Conservation (phyloP, 73 alveolate species). For the Paramecium primaurelia region DNA sequence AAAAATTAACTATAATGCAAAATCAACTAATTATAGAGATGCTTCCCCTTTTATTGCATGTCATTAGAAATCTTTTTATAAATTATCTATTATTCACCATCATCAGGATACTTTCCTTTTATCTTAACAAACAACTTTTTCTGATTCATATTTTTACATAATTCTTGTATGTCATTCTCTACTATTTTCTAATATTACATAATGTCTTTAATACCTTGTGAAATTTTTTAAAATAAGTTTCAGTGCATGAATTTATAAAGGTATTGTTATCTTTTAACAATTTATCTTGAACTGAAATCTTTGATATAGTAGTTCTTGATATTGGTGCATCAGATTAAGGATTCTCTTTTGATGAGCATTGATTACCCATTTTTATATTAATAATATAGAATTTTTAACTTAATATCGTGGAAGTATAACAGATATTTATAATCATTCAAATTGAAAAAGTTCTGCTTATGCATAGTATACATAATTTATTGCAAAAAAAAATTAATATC, state of each 20-base stretch:
- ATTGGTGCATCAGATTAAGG: neutral
- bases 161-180: neutral
- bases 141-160: neutral
- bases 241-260: neutral
- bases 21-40: neutral
- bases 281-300: neutral
- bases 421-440: neutral
- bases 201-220: neutral
- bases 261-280: neutral
- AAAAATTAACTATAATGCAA: neutral
- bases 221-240: neutral
- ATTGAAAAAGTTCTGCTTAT: neutral
- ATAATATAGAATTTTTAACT: neutral
- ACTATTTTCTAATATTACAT: neutral
- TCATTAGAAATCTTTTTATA: neutral
- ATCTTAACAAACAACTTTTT: neutral
- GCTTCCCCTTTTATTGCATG: neutral
- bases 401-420: neutral
- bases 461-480: too few relatives aligned
- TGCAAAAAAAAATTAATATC: neutral
- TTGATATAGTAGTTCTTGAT: neutral
- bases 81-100: neutral
- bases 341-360: neutral
- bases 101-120: neutral
- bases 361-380: neutral